A percentile compares a stretch with the other conserved stretches of the same genome.
phyloP scores from a whole-genome alignment of 2,329 filamentous ascomycete genomes.

The Colletotrichum spaethianum region DNA sequence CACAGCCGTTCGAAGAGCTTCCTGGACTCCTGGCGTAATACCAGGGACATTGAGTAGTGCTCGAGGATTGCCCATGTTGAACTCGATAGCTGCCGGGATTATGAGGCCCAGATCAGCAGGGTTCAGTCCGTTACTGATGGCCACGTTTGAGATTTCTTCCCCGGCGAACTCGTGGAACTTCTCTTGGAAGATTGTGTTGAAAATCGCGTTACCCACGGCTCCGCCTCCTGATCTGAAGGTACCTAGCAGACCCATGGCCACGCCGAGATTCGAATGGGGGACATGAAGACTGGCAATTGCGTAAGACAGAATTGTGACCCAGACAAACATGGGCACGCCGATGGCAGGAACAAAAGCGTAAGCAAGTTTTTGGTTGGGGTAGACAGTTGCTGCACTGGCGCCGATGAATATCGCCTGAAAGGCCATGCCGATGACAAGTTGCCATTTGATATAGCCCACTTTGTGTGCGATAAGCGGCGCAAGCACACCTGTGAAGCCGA shows the following conservation, averaged over 20 bases:
- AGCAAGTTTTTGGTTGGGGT: conserved; percentile 47
- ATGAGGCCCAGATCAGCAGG: conserved; percentile 43
- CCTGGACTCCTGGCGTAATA: conserved; percentile 36
- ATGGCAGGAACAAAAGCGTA: conserved; percentile 51
- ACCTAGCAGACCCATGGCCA: conserved; percentile 49
- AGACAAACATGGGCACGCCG: conserved; percentile 50
- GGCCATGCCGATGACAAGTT: conserved; percentile 49
- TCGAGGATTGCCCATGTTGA: conserved; percentile 49
- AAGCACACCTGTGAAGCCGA: conserved; percentile 37
- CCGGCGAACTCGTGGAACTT: conserved; percentile 45
- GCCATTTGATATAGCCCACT: conserved; percentile 48
- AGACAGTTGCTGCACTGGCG: conserved; percentile 46
- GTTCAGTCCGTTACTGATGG: conserved; percentile 46
- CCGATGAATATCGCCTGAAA: conserved; percentile 49
- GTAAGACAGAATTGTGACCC: conserved; percentile 50
- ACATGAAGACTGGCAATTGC: conserved; percentile 49
- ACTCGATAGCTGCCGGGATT: conserved; percentile 49
- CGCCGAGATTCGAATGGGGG: conserved; percentile 48
- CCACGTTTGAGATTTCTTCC: conserved; percentile 47
- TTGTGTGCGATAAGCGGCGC: conserved; percentile 50
- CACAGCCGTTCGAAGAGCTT: conserved; percentile 22
- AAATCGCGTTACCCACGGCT: conserved; percentile 53
- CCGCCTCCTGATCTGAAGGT: conserved; percentile 50
- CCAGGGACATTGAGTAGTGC: conserved; percentile 40
- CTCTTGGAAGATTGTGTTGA: conserved; percentile 48